Evolutionary conservation across 768 basidiomycete species (phyloP), one percentile per base, ranked within the genome.

Genomic region (Rhodotorula toruloides): DNA sequence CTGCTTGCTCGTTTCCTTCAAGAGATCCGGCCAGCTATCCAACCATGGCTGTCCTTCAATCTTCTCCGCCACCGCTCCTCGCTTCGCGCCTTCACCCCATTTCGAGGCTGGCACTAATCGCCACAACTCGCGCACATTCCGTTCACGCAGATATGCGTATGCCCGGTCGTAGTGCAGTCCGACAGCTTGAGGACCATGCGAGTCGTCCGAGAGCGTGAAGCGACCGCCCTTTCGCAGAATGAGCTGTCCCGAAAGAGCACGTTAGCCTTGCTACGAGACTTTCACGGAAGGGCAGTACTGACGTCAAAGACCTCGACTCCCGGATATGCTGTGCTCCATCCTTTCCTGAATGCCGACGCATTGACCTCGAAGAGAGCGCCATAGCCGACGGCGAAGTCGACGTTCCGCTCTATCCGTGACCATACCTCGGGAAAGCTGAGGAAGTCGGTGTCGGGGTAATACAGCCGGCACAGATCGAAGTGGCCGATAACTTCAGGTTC

Each of bases 291-390:
- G 34, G 25, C 16, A 10, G 55, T 13, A 77, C 83, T 74, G 71
- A 88, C 93, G 80, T 86, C 76, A 17, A 90, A 78, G 21, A 94
- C 82, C 70, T 96, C 91, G 60, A 78, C 76, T 2, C 83, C 89
- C 0, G 96, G 94, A 78, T 93, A 98, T 8, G 88, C 84, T 5
- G 85, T 83, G 16, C 79, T 76, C 96, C 96, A 98, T 19, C 87
- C 85, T 76, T 98, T 99, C 73, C 91, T 80, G 75, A 97, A 86
- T 14, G 92, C 91, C 16, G 96, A 90, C 31, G 91, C 86, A 73
- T 94, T 98, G 40, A 89, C 79, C 78, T 99, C 96, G 74, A 98
- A 97, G 63, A 96, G 77, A 5, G 90, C 94, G 3, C 92, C 93
- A 77, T 97, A 96, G 19, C 74, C 78, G 21, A 87, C 81, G 1